Base-by-base conservation (phyloP, 1,284 basidiomycete genomes). In the Exobasidium rhododendri region DNA sequence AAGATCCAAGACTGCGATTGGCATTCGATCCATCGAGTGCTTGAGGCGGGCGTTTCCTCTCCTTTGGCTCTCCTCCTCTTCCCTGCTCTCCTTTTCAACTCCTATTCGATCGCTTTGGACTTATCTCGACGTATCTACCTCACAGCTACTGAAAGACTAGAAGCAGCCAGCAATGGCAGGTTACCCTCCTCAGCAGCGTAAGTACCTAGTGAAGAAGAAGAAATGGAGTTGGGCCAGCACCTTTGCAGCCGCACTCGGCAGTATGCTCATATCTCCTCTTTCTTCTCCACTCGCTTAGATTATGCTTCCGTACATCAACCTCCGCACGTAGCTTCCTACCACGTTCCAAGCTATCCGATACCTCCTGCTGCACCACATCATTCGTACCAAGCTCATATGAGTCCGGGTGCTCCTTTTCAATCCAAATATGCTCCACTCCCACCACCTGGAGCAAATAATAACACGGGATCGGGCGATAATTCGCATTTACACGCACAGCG, bases 161-260 rank as follows among this genome's bases (percentile, higher is more conserved):
- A n/a, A n/a, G n/a, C n/a, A 46, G 5, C 53, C 53, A 55, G 4
- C 4, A 4, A 43, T 55, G 53, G 53, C 53, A 46, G 53, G 53
- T 4, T 46, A 55, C 28, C 32, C 53, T 43, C 53, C 53, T 22
- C 53, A 55, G 24, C 53, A 55, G 53, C 53, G 53, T 46, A 30
- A 55, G 47, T 50, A 26, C 13, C 47, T 28, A 40, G 10, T 40
- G 35, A 26, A 5, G 28, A 6, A 50, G 47, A 50, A 50, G 13
- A 3, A n/a, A 17, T n/a, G 3, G 24, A 45, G 44, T n/a, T n/a
- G 17, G 44, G 44, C 44, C 3, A 4, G 10, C 17, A 45, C n/a
- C 3, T 4, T 45, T 22, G 10, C 3, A 45, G 3, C 24, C 10
- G 44, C 17, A 40, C 35, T 17, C 7, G 17, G 17, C 7, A 40